These are phyloP conservation scores for Ophiosphaerella korrae DNA, from an alignment of 2,329 filamentous ascomycete species.

Conservation along the genomic window DNA sequence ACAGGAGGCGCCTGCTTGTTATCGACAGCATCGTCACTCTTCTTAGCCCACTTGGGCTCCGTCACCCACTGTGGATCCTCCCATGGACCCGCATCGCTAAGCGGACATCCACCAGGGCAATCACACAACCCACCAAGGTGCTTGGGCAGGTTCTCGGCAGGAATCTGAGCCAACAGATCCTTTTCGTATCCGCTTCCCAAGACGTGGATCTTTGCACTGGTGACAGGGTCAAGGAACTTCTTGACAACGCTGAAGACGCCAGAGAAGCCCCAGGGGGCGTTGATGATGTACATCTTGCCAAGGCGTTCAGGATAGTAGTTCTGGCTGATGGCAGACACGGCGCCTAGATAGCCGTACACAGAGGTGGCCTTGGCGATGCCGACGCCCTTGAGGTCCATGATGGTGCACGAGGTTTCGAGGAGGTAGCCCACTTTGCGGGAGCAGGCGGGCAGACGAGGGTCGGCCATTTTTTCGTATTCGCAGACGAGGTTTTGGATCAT, in stretches of 20 bases:
- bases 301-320: slow-evolving; percentile 99
- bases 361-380: slow-evolving; percentile 78
- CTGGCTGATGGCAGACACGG: slow-evolving; percentile 87
- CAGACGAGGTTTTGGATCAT: slow-evolving; percentile 96
- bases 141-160: slow-evolving; percentile 86
- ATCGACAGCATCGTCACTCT: slow-evolving; percentile 37
- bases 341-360: slow-evolving; percentile 86
- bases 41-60: slow-evolving; percentile 58
- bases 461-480: slow-evolving; percentile 95
- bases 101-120: slow-evolving; percentile 79
- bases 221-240: slow-evolving; percentile 95
- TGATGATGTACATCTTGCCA: slow-evolving; percentile 96
- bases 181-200: slow-evolving; percentile 80
- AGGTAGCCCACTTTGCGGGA: slow-evolving; percentile 88
- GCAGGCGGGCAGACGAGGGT: slow-evolving; percentile 92
- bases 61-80: slow-evolving; percentile 70
- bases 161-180: slow-evolving; percentile 83
- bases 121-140: slow-evolving; percentile 83
- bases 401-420: slow-evolving; percentile 96
- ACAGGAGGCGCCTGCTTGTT: slow-evolving; percentile 37
- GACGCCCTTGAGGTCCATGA: slow-evolving; percentile 97
- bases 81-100: slow-evolving; percentile 94
- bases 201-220: slow-evolving; percentile 93
- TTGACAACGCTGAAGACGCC: slow-evolving; percentile 85
- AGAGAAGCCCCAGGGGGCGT: slow-evolving; percentile 94